Evolutionary conservation across 352 stramenopile genomes (phyloP).

Genomic region (Pythium vanterpoolii): DNA sequence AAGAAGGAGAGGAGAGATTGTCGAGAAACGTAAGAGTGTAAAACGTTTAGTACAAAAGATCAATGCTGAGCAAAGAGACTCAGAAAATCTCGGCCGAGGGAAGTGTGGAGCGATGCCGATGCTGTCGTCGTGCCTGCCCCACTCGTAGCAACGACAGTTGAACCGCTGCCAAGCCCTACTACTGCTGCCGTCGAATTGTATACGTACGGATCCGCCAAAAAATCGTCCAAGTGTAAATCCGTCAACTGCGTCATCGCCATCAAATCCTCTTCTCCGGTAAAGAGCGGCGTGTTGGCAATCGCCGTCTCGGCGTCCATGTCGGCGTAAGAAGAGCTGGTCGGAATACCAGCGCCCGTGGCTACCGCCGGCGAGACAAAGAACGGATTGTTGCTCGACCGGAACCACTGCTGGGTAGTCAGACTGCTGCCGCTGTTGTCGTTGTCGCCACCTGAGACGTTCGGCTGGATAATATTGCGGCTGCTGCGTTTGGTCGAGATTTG

Average conservation of each 20-base stretch:
- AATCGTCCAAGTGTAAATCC: slow-evolving; percentile 69
- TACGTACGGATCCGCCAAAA: slow-evolving; percentile 35
- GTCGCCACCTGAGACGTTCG: slow-evolving; percentile 12
- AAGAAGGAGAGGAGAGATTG: background rate
- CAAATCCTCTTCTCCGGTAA: slow-evolving; percentile 42
- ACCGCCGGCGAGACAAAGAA: slow-evolving; percentile 34
- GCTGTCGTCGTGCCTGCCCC: slow-evolving; percentile 2
- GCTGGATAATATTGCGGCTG: slow-evolving; percentile 2
- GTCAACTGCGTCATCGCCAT: slow-evolving; percentile 56
- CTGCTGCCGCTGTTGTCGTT: background rate
- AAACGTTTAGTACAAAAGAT: background rate
- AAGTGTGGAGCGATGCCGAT: slow-evolving; percentile 50
- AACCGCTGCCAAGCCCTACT: background rate
- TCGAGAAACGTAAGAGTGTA: background rate
- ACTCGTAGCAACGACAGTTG: background rate
- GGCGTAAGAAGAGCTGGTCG: slow-evolving; percentile 16
- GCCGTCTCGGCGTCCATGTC: slow-evolving; percentile 69
- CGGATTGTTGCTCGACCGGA: slow-evolving; percentile 48
- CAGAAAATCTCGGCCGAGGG: slow-evolving; percentile 71
- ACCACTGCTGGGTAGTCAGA: slow-evolving; percentile 39
- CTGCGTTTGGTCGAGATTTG: background rate
- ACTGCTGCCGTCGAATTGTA: slow-evolving; percentile 3
- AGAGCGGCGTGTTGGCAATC: slow-evolving; percentile 63
- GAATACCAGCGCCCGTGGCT: background rate
- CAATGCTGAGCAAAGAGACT: slow-evolving; percentile 79